Conservation (phyloP, 495 filamentous ascomycete genomes). For the Xylaria acuta region DNA sequence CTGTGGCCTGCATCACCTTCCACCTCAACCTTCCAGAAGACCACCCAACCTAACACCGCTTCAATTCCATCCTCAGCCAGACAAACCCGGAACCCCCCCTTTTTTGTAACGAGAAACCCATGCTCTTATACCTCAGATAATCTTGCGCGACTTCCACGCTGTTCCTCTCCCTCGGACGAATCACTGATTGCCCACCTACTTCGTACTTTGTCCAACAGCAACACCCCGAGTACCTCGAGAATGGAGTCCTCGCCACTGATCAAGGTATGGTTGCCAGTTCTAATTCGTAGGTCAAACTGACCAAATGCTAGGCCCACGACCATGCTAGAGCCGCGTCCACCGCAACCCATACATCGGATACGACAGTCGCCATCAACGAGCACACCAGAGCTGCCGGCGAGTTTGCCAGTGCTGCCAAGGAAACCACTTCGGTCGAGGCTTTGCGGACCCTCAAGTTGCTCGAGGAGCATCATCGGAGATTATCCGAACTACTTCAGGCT, state of each 20-base stretch:
- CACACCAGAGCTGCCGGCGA: slow-evolving; percentile 90
- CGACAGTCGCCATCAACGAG: slow-evolving; percentile 80
- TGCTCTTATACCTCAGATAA: background rate
- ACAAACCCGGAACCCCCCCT: background rate
- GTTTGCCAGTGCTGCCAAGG: slow-evolving; percentile 80
- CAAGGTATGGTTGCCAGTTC: slow-evolving; percentile 43
- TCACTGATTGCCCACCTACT: background rate
- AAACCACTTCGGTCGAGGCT: slow-evolving; percentile 80
- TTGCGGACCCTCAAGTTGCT: slow-evolving; percentile 82
- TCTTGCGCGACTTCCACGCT: background rate
- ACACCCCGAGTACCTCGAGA: slow-evolving; percentile 20
- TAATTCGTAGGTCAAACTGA: slow-evolving; percentile 19
- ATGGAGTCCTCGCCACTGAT: slow-evolving; percentile 55
- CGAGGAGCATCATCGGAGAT: slow-evolving; percentile 81
- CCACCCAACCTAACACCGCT: background rate
- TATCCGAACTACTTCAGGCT: slow-evolving; percentile 78
- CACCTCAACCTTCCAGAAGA: slow-evolving; percentile 1
- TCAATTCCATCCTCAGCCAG: background rate
- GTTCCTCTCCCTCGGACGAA: background rate
- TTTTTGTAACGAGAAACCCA: background rate
- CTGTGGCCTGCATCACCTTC: background rate
- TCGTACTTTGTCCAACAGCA: background rate
- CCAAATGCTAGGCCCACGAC: slow-evolving; percentile 73
- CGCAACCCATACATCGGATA: slow-evolving; percentile 75
- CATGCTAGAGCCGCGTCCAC: slow-evolving; percentile 82